phyloP scores from a whole-genome alignment of 768 basidiomycete genomes.

The Hortiboletus flavorubellus region DNA sequence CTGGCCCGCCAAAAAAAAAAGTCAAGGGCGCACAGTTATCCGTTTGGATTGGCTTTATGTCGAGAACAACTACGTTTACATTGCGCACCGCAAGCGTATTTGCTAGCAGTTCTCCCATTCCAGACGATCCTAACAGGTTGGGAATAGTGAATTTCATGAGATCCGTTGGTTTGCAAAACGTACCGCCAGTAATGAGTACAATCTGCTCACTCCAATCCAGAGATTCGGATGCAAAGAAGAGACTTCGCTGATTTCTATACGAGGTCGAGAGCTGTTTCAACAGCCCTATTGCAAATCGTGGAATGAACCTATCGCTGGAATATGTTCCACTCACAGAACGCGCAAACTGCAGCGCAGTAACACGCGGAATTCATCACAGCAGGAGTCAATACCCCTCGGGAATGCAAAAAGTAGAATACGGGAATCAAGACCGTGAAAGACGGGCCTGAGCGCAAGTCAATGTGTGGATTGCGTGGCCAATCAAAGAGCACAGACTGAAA shows the following conservation, averaged over 20 bases:
- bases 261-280: slow-evolving; percentile 66
- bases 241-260: slow-evolving; percentile 70
- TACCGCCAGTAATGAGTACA: slow-evolving; percentile 89
- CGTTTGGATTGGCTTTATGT: slow-evolving; percentile 71
- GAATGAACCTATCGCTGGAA: neutral
- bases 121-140: slow-evolving; percentile 64
- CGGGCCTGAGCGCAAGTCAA: slow-evolving; percentile 51
- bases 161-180: slow-evolving; percentile 14
- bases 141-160: neutral
- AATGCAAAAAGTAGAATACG: slow-evolving; percentile 73
- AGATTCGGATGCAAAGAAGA: slow-evolving; percentile 55
- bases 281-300: slow-evolving; percentile 46
- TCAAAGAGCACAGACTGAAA: slow-evolving; percentile 58
- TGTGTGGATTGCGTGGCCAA: neutral
- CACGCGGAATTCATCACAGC: slow-evolving; percentile 47
- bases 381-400: slow-evolving; percentile 48
- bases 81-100: slow-evolving; percentile 82
- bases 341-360: slow-evolving; percentile 58
- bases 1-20: neutral
- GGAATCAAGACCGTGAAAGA: slow-evolving; percentile 83
- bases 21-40: slow-evolving; percentile 59
- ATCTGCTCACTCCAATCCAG: slow-evolving; percentile 89
- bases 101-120: slow-evolving; percentile 84
- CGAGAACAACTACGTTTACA: slow-evolving; percentile 82
- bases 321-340: slow-evolving; percentile 56